phyloP scores from a whole-genome alignment of 495 filamentous ascomycete species.

The Daldinia caldariorum region DNA sequence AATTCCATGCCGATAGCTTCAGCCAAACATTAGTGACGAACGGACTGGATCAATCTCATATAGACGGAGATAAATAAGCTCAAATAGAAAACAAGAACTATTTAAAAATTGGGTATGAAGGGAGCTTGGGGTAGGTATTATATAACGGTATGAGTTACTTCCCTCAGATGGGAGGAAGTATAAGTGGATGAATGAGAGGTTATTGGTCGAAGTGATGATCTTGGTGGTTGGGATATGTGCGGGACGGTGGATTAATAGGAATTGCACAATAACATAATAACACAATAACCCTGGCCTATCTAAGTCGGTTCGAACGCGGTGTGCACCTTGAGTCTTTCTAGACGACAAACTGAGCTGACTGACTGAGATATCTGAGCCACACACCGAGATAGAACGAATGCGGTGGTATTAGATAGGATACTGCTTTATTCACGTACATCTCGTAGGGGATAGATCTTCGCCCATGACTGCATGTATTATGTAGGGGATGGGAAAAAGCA shows the following conservation, averaged over 20 bases:
- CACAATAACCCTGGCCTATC: constrained; percentile 13
- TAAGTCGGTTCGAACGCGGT: constrained; percentile 30
- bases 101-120: constrained; percentile 5
- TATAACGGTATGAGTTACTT: constrained; percentile 33
- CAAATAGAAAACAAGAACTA: constrained; percentile 4
- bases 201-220: constrained; percentile 15
- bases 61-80: not conserved
- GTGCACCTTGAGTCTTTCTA: not conserved
- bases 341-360: constrained; percentile 18
- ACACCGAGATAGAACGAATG: constrained; percentile 32
- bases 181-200: constrained; percentile 9
- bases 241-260: constrained; percentile 33
- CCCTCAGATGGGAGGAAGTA: constrained; percentile 28
- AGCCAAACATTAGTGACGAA: constrained; percentile 32
- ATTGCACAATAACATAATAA: constrained; percentile 5
- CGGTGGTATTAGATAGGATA: constrained; percentile 26
- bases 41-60: constrained; percentile 14
- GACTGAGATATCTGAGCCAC: constrained; percentile 20
- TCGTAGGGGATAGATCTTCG: constrained; percentile 19
- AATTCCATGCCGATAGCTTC: constrained; percentile 53
- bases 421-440: constrained; percentile 37
- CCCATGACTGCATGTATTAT: constrained; percentile 31
- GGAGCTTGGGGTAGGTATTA: constrained; percentile 19
- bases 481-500: constrained; percentile 20
- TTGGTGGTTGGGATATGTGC: constrained; percentile 33